Base-by-base conservation (phyloP, 2,329 filamentous ascomycete species). In the Akanthomyces uredinophilus region DNA sequence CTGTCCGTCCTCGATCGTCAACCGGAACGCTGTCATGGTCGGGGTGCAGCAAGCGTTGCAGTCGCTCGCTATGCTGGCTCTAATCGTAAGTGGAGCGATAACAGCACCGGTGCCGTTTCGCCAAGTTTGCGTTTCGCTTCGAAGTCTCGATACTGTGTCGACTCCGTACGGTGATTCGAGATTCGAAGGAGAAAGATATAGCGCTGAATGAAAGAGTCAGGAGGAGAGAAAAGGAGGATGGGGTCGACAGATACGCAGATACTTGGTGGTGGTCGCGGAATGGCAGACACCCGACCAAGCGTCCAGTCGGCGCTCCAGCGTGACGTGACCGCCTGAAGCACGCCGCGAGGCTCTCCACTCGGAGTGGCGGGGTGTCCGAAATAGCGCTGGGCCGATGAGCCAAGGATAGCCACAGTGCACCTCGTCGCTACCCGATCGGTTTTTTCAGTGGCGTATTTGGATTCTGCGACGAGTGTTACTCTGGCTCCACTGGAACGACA, bases 1-100 rank as follows among this genome's bases (percentile, higher is more conserved):
- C 67, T 86, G 87, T 65, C 87, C 87, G 66, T 95, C 89, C 70
- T 97, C 91, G 69, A 99, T 94, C 27, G 85, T 87, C 56, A 99
- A 81, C 59, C 90, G 87, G 58, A 94, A 84, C 24, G 86, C 80
- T 64, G 88, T 80, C 92, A 96, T 96, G 66, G 16, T 60, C 29
- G 56, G 22, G 35, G 56, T 29, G 18, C 22, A 29, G 46, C 20
- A 44, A 29, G 20, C 43, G 44, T 50, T 7, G 55, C 35, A 14
- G 6, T 27, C 13, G 46, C 44, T 41, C 10, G 46, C 29, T 22
- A 11, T 41, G 35, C 46, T 32, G 35, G 49, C 35, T 44, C 24
- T 27, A 7, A 8, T 20, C 4, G 18, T 35, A 37, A 14, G 39
- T 35, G 46, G 44, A 58, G 44, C n/a, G 44, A 49, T 14, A 37